Evolutionary conservation across 2,329 filamentous ascomycete genomes (phyloP).

Genomic region (Exophiala mesophila): DNA sequence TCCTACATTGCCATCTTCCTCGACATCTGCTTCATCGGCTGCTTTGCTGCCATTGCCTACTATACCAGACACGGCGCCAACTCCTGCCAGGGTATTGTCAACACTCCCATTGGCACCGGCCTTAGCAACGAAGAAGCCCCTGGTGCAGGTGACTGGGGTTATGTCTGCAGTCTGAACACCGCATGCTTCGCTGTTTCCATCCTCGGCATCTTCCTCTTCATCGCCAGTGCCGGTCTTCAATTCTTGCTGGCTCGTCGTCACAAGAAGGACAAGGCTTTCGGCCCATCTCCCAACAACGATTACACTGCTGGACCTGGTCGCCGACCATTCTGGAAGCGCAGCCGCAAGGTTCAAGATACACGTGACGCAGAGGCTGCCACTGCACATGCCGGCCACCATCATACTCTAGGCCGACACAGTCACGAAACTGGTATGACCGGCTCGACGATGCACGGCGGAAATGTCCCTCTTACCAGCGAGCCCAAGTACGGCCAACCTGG

Average conservation of each 20-base stretch:
- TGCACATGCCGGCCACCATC: constrained; percentile 25
- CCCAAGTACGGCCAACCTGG: constrained; percentile 31
- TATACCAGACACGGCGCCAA: constrained; percentile 65
- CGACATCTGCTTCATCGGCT: constrained; percentile 69
- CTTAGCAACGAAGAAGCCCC: constrained; percentile 46
- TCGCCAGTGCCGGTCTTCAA: constrained; percentile 66
- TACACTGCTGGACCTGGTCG: constrained; percentile 58
- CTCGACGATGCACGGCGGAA: constrained; percentile 37
- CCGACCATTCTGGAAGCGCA: constrained; percentile 41
- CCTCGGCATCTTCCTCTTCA: constrained; percentile 74
- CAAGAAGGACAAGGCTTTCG: constrained; percentile 68
- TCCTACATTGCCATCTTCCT: constrained; percentile 69
- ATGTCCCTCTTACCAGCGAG: constrained; percentile 29
- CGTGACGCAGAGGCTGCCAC: constrained; percentile 43
- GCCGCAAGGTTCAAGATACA: constrained; percentile 33
- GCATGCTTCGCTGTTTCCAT: constrained; percentile 74
- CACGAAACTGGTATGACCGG: constrained; percentile 49
- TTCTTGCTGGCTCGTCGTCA: constrained; percentile 64
- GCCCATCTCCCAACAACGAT: constrained; percentile 60
- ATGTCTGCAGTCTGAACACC: constrained; percentile 69
- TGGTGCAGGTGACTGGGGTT: constrained; percentile 46
- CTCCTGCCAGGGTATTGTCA: constrained; percentile 60
- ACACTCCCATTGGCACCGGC: constrained; percentile 66
- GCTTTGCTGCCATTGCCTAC: constrained; percentile 76
- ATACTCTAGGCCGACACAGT: constrained; percentile 37